phyloP scores from a whole-genome alignment of 768 basidiomycete genomes.

The Rhizopogon vesiculosus region DNA sequence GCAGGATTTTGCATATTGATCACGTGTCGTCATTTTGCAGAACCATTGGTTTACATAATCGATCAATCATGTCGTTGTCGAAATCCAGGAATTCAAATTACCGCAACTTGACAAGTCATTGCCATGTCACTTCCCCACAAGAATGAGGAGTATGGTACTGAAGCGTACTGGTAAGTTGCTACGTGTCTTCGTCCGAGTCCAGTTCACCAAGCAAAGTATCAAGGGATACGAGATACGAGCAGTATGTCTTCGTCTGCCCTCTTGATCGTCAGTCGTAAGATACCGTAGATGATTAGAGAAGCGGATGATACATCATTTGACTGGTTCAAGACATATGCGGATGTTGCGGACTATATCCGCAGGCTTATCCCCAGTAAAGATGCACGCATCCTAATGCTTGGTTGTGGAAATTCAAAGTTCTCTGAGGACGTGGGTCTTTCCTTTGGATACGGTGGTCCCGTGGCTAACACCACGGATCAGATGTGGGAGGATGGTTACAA shows the following conservation, averaged over 20 bases:
- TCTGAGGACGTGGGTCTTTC: conserved; percentile 60
- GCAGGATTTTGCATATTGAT: no score
- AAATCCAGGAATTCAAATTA: no score
- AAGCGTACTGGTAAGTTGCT: conserved; percentile 59
- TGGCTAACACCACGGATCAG: conserved; percentile 30
- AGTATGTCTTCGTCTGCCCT: conserved; percentile 35
- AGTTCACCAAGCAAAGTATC: not conserved
- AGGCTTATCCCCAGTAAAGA: conserved; percentile 58
- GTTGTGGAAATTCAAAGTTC: conserved; percentile 79
- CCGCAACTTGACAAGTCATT: not conserved
- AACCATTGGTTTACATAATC: not conserved
- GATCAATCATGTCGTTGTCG: not conserved
- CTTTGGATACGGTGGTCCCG: not conserved
- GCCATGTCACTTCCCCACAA: conserved; percentile 44
- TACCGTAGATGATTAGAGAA: conserved; percentile 39
- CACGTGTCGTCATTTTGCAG: conserved; percentile 1
- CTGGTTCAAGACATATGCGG: conserved; percentile 83
- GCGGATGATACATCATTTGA: conserved; percentile 60
- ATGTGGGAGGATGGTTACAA: conserved; percentile 88
- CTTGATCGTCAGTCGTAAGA: not conserved
- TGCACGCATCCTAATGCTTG: conserved; percentile 70
- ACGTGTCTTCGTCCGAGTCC: not conserved
- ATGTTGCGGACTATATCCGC: conserved; percentile 59
- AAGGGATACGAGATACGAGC: conserved; percentile 69
- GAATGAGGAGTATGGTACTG: conserved; percentile 67